A percentile compares a stretch with the other conserved stretches of the same genome.
Conservation (phyloP, 805 yeast species). For the Ogataea haglerorum region DNA sequence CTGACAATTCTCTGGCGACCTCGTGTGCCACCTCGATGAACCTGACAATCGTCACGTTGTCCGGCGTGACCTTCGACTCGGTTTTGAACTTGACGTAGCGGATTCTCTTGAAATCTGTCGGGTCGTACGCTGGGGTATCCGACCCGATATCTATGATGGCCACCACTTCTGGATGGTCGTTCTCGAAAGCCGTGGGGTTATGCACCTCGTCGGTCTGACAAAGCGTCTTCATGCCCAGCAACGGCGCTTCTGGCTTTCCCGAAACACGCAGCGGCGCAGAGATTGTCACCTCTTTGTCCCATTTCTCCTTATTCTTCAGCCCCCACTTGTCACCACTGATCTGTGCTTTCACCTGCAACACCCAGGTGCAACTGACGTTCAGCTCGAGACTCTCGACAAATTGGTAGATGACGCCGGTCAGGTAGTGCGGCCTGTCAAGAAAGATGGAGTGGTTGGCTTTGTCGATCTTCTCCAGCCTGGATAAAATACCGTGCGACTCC, state of each 20-base stretch:
- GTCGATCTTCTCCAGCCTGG: constrained; percentile 37
- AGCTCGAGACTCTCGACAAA: constrained; percentile 48
- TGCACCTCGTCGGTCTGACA: constrained; percentile 61
- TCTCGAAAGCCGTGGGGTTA: constrained; percentile 55
- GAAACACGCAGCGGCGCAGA: constrained; percentile 38
- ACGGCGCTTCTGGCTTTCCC: constrained; percentile 37
- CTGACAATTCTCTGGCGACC: constrained; percentile 30
- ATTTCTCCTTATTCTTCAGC: constrained; percentile 67
- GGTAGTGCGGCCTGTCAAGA: constrained; percentile 58
- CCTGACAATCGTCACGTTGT: constrained; percentile 51
- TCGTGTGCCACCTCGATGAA: constrained; percentile 54
- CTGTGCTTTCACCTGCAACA: constrained; percentile 57
- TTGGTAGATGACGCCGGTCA: constrained; percentile 58
- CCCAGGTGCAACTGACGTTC: constrained; percentile 69
- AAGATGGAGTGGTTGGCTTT: constrained; percentile 65
- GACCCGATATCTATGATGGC: constrained; percentile 70
- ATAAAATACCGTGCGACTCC: constrained; percentile 27
- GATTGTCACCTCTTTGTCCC: constrained; percentile 55
- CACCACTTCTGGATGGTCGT: constrained; percentile 44
- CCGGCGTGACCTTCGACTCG: constrained; percentile 74
- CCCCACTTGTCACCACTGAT: constrained; percentile 76
- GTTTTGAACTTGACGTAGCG: constrained; percentile 71
- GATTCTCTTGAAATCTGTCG: constrained; percentile 49
- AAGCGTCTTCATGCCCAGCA: constrained; percentile 72
- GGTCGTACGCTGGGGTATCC: constrained; percentile 69